phyloP scores from a whole-genome alignment of 2,329 filamentous ascomycete genomes.

The Hymenoscyphus salicellus region DNA sequence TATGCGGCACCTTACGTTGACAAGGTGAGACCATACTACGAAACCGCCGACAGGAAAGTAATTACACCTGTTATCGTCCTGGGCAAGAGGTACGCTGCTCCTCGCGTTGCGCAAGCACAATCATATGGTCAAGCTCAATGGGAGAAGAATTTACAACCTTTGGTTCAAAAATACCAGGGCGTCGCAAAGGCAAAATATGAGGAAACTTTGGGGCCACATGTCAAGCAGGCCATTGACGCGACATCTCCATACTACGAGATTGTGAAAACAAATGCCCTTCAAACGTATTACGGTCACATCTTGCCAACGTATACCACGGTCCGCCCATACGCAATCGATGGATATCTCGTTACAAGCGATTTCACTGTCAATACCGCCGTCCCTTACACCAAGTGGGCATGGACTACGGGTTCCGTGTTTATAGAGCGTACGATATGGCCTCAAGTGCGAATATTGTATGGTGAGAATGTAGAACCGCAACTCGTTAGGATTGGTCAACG shows the following conservation, averaged over 20 bases:
- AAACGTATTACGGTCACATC: constrained; percentile 69
- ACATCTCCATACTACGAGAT: constrained; percentile 71
- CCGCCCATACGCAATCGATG: constrained; percentile 68
- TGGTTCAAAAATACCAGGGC: constrained; percentile 62
- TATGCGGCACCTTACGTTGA: constrained; percentile 84
- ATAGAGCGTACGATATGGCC: constrained; percentile 78
- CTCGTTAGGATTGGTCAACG: constrained; percentile 87
- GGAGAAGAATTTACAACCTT: constrained; percentile 74
- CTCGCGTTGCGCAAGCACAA: constrained; percentile 65
- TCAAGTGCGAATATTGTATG: constrained; percentile 73
- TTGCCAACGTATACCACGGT: constrained; percentile 73
- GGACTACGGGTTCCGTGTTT: constrained; percentile 67
- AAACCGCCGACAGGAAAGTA: constrained; percentile 58
- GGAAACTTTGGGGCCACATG: constrained; percentile 67
- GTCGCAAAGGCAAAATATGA: constrained; percentile 66
- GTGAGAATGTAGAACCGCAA: constrained; percentile 92
- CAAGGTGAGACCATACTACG: constrained; percentile 71
- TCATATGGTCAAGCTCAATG: constrained; percentile 69
- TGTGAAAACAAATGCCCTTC: constrained; percentile 58
- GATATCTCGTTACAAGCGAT: constrained; percentile 63
- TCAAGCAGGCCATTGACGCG: constrained; percentile 57
- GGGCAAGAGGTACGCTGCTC: constrained; percentile 71
- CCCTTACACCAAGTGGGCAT: constrained; percentile 68
- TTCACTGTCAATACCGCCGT: constrained; percentile 68
- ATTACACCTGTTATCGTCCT: constrained; percentile 67